These are phyloP conservation scores for Umbilicus rupestris DNA, from an alignment of 164 flowering plant species.

Conservation along the genomic window DNA sequence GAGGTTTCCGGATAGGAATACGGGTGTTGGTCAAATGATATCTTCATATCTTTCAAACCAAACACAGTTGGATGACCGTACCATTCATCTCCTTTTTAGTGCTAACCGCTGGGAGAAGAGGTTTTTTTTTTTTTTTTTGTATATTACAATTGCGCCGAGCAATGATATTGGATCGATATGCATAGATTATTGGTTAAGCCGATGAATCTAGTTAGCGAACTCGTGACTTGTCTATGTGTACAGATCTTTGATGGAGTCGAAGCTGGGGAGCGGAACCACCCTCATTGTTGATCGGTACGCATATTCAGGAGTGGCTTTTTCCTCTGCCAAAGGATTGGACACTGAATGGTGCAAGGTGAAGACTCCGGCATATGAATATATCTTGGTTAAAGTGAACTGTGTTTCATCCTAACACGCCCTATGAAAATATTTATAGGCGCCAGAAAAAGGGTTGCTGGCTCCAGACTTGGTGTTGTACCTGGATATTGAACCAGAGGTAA, in stretches of 20 bases:
- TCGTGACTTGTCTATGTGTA: background rate
- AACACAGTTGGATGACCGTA: slow-evolving; percentile 12
- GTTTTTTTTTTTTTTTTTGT: slow-evolving; percentile 6
- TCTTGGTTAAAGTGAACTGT: background rate
- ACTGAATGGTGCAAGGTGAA: slow-evolving; percentile 91
- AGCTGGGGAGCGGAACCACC: slow-evolving; percentile 60
- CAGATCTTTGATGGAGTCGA: slow-evolving; percentile 76
- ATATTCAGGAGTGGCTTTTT: slow-evolving; percentile 89
- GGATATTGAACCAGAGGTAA: slow-evolving; percentile 67
- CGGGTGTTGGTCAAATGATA: slow-evolving; percentile 14
- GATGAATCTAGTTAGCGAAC: background rate
- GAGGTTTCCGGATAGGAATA: slow-evolving; percentile 16
- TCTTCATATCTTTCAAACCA: slow-evolving; percentile 11
- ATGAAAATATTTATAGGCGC: slow-evolving; percentile 34
- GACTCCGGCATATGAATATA: background rate
- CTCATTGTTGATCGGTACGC: slow-evolving; percentile 87
- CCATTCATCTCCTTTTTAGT: slow-evolving; percentile 15
- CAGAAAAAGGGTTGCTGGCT: slow-evolving; percentile 63
- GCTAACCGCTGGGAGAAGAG: slow-evolving; percentile 17
- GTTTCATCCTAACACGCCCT: background rate
- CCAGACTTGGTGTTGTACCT: slow-evolving; percentile 66
- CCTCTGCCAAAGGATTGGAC: slow-evolving; percentile 82
- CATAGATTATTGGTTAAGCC: background rate
- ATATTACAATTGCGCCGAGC: background rate
- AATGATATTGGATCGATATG: background rate